Evolutionary conservation across 1,284 basidiomycete genomes (phyloP).

Genomic region (Stygiomarasmius scandens): DNA sequence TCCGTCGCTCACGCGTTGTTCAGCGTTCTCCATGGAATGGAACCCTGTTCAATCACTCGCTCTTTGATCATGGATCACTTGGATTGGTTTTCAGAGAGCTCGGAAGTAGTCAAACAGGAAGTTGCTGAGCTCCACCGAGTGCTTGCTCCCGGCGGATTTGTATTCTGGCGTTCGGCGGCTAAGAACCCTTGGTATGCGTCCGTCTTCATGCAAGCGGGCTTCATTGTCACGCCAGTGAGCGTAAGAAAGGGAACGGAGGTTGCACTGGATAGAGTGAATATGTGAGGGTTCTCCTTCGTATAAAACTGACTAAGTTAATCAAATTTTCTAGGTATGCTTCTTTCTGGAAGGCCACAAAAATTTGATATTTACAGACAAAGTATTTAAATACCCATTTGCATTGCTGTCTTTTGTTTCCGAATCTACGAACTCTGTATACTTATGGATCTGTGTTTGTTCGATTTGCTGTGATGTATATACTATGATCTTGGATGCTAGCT

Average conservation of each 20-base stretch:
- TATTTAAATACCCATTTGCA: too few relatives aligned
- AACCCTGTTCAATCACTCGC: slow-evolving; percentile 56
- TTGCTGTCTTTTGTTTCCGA: too few relatives aligned
- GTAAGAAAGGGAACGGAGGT: slow-evolving; percentile 24
- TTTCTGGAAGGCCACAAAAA: slow-evolving; percentile 17
- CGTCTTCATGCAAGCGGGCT: slow-evolving; percentile 35
- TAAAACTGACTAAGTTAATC: background rate
- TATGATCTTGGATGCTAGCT: too few relatives aligned
- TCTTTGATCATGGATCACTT: slow-evolving; percentile 82
- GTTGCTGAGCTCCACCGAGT: slow-evolving; percentile 64
- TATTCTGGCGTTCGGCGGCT: slow-evolving; percentile 74
- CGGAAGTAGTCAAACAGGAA: slow-evolving; percentile 63
- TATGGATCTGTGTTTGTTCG: too few relatives aligned
- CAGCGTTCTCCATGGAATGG: slow-evolving; percentile 60
- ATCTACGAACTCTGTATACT: too few relatives aligned
- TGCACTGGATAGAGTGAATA: slow-evolving; percentile 35
- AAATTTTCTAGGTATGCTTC: slow-evolving; percentile 20
- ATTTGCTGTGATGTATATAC: too few relatives aligned
- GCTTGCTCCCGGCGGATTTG: slow-evolving; percentile 60
- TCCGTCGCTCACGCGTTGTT: too few relatives aligned
- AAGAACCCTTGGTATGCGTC: slow-evolving; percentile 77
- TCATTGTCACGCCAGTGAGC: slow-evolving; percentile 27
- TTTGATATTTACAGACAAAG: too few relatives aligned
- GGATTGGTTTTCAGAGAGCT: slow-evolving; percentile 72
- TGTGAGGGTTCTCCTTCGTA: slow-evolving; percentile 22